These are phyloP conservation scores for Diplodia scrobiculata DNA, from an alignment of 2,329 filamentous ascomycete genomes.

Conservation along the genomic window DNA sequence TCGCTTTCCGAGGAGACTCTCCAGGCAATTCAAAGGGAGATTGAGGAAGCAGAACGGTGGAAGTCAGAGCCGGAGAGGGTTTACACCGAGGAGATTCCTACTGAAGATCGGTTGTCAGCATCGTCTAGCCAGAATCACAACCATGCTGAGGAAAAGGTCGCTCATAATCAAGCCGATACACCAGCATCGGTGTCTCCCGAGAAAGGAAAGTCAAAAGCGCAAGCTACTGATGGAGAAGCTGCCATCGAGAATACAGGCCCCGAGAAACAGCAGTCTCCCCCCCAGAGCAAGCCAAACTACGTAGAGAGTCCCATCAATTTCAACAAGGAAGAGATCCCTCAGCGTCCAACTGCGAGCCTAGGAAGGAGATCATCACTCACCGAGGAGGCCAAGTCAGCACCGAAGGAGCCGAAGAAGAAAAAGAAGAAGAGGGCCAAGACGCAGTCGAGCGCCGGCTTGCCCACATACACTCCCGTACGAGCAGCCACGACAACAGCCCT, in stretches of 20 bases:
- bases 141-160: neutral
- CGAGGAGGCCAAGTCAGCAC: slow-evolving; percentile 23
- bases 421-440: slow-evolving; percentile 27
- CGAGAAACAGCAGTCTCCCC: slow-evolving; percentile 2
- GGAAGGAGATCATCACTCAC: slow-evolving; percentile 26
- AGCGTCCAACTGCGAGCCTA: slow-evolving; percentile 5
- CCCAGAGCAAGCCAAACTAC: slow-evolving; percentile 5
- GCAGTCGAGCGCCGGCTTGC: neutral
- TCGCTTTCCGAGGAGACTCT: slow-evolving; percentile 1
- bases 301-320: slow-evolving; percentile 21
- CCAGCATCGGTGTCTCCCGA: slow-evolving; percentile 1
- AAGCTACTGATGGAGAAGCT: neutral
- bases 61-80: slow-evolving; percentile 12
- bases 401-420: slow-evolving; percentile 26
- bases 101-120: slow-evolving; percentile 16
- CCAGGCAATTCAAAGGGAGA: slow-evolving; percentile 1
- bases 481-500: slow-evolving; percentile 22
- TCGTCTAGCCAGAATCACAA: neutral
- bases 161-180: neutral
- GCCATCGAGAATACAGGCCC: neutral
- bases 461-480: slow-evolving; percentile 10
- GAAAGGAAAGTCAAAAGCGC: slow-evolving; percentile 9
- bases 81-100: slow-evolving; percentile 22
- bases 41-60: slow-evolving; percentile 23
- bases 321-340: slow-evolving; percentile 17